Conservation (phyloP, 345 rosid species). For the Turnera subulata region DNA sequence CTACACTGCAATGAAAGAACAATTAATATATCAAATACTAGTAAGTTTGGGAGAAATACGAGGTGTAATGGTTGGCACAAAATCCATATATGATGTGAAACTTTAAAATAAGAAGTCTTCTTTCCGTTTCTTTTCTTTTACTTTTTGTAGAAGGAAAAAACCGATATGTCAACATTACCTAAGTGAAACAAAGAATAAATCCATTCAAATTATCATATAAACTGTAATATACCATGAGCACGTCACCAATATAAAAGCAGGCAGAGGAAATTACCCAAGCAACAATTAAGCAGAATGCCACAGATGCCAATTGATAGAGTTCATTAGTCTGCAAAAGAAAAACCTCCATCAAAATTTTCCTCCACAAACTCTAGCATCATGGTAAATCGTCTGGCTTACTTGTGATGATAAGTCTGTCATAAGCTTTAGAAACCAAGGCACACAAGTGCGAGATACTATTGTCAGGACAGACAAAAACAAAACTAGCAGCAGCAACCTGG, state of each 20-base stretch:
- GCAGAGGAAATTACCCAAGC: constrained; percentile 77
- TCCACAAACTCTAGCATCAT: not conserved
- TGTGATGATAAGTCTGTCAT: constrained; percentile 88
- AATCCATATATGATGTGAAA: too few species aligned
- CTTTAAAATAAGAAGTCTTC: too few species aligned
- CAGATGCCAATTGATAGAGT: constrained; percentile 93
- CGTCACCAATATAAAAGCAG: constrained; percentile 8
- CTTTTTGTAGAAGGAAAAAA: too few species aligned
- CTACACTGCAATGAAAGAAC: constrained; percentile 73
- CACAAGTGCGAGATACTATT: constrained; percentile 69
- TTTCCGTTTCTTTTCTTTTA: too few species aligned
- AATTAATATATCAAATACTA: not conserved
- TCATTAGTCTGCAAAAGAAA: constrained; percentile 75
- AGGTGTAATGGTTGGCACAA: not conserved
- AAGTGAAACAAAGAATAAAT: not conserved
- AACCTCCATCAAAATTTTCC: not conserved
- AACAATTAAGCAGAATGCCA: constrained; percentile 94
- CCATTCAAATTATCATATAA: not conserved
- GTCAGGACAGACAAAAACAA: constrained; percentile 64
- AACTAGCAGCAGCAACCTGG: constrained; percentile 69
- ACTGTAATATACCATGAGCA: not conserved
- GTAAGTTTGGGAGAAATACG: not conserved
- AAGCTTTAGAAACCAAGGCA: constrained; percentile 82
- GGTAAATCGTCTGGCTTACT: constrained; percentile 25
- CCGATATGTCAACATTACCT: not conserved